Percentiles rank a stretch among this genome's conserved stretches.
Conservation (phyloP, 1,139 yeast genomes). For the Saccharomycopsis crataegensis region DNA sequence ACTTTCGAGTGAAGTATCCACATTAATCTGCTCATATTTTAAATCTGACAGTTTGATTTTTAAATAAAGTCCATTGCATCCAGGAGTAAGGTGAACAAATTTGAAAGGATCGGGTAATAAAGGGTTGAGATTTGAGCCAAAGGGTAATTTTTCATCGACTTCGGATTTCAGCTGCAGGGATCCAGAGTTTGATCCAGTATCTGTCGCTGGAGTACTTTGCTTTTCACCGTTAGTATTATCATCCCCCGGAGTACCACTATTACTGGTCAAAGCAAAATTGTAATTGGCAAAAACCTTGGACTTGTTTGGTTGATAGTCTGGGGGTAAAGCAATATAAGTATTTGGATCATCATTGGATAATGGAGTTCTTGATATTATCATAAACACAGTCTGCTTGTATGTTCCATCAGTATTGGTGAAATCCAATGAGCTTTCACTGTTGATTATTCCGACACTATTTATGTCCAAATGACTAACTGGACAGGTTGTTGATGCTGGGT, state of each 20-base stretch:
- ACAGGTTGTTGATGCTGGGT: slow-evolving; percentile 18
- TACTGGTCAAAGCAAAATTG: slow-evolving; percentile 16
- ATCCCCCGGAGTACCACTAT: slow-evolving; percentile 21
- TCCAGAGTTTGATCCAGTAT: background rate
- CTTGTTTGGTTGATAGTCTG: slow-evolving; percentile 29
- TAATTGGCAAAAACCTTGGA: slow-evolving; percentile 28
- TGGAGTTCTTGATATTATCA: slow-evolving; percentile 29
- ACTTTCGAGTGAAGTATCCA: background rate
- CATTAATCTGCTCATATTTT: background rate
- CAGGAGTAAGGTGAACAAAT: slow-evolving; percentile 47
- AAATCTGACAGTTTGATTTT: background rate
- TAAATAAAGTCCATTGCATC: slow-evolving; percentile 34
- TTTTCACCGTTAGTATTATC: background rate
- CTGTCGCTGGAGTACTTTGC: background rate
- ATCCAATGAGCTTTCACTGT: slow-evolving; percentile 4
- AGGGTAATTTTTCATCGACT: slow-evolving; percentile 34
- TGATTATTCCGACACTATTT: slow-evolving; percentile 16
- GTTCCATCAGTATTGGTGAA: slow-evolving; percentile 17
- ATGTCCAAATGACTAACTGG: slow-evolving; percentile 19
- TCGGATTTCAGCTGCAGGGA: background rate
- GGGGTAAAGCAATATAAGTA: slow-evolving; percentile 31
- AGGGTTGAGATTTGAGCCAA: slow-evolving; percentile 51
- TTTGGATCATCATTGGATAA: slow-evolving; percentile 29
- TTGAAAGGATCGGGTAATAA: slow-evolving; percentile 46
- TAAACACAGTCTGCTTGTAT: slow-evolving; percentile 16